Conservation (phyloP, 352 stramenopile species). For the Pythium folliculosum region DNA sequence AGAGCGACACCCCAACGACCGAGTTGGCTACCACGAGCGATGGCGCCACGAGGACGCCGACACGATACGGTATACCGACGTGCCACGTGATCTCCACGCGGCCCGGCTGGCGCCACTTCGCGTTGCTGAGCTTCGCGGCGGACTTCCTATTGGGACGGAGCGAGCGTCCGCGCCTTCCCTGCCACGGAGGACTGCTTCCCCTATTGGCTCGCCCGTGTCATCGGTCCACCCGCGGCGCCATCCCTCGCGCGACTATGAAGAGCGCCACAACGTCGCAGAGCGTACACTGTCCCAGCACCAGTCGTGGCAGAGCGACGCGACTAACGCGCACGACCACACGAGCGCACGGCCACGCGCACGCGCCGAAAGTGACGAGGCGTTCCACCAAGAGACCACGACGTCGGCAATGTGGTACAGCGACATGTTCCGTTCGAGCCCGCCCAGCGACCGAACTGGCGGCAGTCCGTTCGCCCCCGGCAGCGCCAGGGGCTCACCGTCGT, state of each 20-base stretch:
- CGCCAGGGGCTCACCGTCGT: neutral
- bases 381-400: neutral
- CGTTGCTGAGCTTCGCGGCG: neutral
- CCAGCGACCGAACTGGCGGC: no score
- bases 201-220: no score
- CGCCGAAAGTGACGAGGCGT: neutral
- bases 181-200: no score
- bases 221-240: no score
- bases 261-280: no score
- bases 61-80: neutral
- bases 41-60: neutral
- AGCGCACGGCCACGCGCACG: neutral
- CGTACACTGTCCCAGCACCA: no score
- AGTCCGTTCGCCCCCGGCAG: neutral
- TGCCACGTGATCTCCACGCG: neutral
- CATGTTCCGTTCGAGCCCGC: neutral
- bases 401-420: neutral
- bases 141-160: no score
- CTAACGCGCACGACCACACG: no score
- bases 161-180: no score
- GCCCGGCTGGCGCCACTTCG: neutral
- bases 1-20: neutral
- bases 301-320: no score
- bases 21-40: neutral
- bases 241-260: no score